phyloP scores from a whole-genome alignment of 176 grass and related monocot species.

The Sorghum bicolor region Sorghum_bicolor_NCBIv3 NC_012873.2:6660001-6660500 shows the following conservation, averaged over 20 bases:
- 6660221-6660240: not conserved
- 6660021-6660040: not conserved
- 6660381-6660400: not conserved
- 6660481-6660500: not conserved
- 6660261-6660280: not conserved
- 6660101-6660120: not conserved
- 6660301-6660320: not conserved
- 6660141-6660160: not conserved
- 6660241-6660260: not conserved
- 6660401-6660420: not conserved
- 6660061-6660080: not conserved
- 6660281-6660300: no score
- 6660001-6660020: not conserved
- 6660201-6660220: not conserved
- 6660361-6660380: not conserved
- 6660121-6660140: not conserved
- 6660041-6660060: not conserved
- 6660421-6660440: not conserved
- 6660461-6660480: not conserved
- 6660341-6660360: not conserved
- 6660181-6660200: not conserved
- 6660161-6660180: not conserved
- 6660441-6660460: not conserved
- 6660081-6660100: not conserved
- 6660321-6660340: not conserved